phyloP scores from a whole-genome alignment of 2,329 filamentous ascomycete species.

The Allantophomopsis lycopodina region DNA sequence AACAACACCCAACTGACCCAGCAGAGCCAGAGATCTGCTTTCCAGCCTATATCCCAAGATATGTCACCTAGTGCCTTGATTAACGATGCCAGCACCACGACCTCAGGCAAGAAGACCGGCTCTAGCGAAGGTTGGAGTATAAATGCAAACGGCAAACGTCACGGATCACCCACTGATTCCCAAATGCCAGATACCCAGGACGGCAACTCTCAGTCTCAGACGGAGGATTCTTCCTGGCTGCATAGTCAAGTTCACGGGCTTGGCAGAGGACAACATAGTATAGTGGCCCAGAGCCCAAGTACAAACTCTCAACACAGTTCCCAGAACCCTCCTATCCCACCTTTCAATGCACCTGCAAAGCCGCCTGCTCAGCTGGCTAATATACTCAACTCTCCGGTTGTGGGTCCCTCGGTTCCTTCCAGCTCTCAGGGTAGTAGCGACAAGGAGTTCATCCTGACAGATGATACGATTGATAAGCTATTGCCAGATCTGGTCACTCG shows the following conservation, averaged over 20 bases:
- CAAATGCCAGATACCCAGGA: conserved; percentile 37
- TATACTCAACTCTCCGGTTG: conserved; percentile 14
- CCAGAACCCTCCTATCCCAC: conserved; percentile 21
- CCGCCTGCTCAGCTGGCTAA: conserved; percentile 11
- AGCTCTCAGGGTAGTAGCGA: conserved; percentile 15
- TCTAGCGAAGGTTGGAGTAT: conserved; percentile 55
- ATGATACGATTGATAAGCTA: conserved; percentile 16
- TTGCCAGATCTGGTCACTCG: conserved; percentile 10
- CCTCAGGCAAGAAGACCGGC: conserved; percentile 64
- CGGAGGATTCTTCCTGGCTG: conserved; percentile 38
- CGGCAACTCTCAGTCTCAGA: conserved; percentile 27
- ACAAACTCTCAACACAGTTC: conserved; percentile 17
- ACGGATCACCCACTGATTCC: conserved; percentile 13
- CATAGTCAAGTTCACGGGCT: conserved; percentile 44
- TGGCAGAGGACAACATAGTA: conserved; percentile 21
- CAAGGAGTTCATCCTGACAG: conserved; percentile 24
- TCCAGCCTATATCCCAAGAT: conserved; percentile 42
- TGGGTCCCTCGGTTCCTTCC: conserved; percentile 8
- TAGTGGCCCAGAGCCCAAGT: conserved; percentile 11
- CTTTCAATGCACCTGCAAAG: conserved; percentile 20
- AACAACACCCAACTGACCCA: conserved; percentile 50
- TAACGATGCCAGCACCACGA: conserved; percentile 85
- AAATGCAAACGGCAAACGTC: conserved; percentile 53
- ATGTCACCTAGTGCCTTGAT: conserved; percentile 43
- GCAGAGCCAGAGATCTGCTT: conserved; percentile 26